Conservation (phyloP, 208 protist genomes). For the Leishmania tropica region DNA sequence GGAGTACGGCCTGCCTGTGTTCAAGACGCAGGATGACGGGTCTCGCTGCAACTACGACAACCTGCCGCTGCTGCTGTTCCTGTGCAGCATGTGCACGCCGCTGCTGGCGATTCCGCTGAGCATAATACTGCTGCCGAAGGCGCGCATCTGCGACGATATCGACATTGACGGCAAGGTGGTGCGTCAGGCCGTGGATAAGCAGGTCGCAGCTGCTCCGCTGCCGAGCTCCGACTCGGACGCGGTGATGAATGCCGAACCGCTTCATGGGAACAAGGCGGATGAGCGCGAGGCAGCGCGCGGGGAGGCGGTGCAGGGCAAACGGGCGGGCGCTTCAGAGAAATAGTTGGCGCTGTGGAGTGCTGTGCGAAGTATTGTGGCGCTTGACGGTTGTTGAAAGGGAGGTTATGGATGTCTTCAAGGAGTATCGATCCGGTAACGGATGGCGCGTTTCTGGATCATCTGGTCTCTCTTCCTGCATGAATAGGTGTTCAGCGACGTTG, state of each 20-base stretch:
- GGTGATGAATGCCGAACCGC: neutral
- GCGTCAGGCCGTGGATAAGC: neutral
- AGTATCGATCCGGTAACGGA: too few species aligned
- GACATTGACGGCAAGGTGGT: constrained; percentile 45
- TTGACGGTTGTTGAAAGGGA: too few species aligned
- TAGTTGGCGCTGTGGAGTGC: too few species aligned
- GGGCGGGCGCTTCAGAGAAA: too few species aligned
- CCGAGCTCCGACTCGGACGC: neutral
- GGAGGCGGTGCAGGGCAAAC: neutral
- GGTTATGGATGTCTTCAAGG: too few species aligned
- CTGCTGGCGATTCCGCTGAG: constrained; percentile 50
- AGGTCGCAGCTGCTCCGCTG: constrained; percentile 10
- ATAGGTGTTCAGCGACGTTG: too few species aligned
- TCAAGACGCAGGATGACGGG: constrained; percentile 16
- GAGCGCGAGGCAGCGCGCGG: neutral
- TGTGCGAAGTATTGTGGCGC: too few species aligned
- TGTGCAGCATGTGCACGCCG: constrained; percentile 52
- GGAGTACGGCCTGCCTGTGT: constrained; percentile 45
- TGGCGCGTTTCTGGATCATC: too few species aligned
- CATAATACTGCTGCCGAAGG: constrained; percentile 50
- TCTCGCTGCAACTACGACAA: constrained; percentile 59
- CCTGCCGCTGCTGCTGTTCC: constrained; percentile 45
- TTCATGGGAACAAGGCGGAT: too few species aligned
- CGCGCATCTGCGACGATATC: constrained; percentile 55
- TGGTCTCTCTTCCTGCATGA: too few species aligned